phyloP scores from a whole-genome alignment of 345 rosid species.

The Sisymbrium altissimum region DNA sequence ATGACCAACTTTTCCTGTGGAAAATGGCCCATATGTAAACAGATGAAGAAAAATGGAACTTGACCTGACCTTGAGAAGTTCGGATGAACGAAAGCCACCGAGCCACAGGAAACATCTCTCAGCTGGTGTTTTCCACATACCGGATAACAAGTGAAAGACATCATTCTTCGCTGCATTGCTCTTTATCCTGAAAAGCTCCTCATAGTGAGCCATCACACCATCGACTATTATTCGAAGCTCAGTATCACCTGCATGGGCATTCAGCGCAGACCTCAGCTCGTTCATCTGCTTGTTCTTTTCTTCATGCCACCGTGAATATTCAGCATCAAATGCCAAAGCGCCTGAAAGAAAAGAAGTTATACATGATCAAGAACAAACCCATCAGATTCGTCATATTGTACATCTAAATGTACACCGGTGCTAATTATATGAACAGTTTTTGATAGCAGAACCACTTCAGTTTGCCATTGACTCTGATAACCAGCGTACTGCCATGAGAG shows the following conservation, averaged over 20 bases:
- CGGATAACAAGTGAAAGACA: conserved; percentile 93
- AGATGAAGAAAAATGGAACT: background rate
- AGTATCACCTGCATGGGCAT: conserved; percentile 90
- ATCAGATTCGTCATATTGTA: background rate
- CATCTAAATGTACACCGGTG: background rate
- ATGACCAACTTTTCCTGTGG: background rate
- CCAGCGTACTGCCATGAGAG: background rate
- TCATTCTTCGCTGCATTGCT: conserved; percentile 92
- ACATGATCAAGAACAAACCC: conserved; percentile 7
- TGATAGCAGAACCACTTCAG: background rate
- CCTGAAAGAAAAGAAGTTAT: conserved; percentile 46
- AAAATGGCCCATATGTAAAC: background rate
- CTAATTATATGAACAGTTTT: background rate
- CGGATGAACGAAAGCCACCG: conserved; percentile 98
- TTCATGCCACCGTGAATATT: conserved; percentile 90
- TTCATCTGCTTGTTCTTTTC: conserved; percentile 79
- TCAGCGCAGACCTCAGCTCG: conserved; percentile 92
- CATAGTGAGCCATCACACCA: conserved; percentile 82
- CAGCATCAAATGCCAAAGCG: conserved; percentile 96
- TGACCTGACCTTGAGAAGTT: conserved; percentile 81
- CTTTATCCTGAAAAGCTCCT: conserved; percentile 92
- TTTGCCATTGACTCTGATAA: background rate
- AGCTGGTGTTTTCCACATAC: conserved; percentile 99
- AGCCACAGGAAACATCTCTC: conserved; percentile 99
- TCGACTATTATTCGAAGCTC: conserved; percentile 91